phyloP scores from a whole-genome alignment of 2,329 filamentous ascomycete species.

The Pseudocercospora pini-densiflorae region DNA sequence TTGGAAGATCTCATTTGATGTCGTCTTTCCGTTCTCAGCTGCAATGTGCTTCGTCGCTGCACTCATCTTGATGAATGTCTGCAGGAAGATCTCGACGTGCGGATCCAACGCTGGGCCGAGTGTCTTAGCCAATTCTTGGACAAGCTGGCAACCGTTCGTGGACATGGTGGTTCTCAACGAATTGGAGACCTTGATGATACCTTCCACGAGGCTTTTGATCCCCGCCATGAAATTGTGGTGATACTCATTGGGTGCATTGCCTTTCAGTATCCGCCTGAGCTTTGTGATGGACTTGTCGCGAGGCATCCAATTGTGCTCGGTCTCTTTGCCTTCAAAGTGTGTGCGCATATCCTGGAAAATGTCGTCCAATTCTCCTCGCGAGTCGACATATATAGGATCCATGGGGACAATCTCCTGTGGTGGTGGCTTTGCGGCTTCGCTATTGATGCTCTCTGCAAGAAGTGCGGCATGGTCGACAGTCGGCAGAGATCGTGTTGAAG shows the following conservation, averaged over 20 bases:
- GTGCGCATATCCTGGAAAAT: constrained; percentile 79
- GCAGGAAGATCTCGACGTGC: constrained; percentile 88
- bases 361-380: constrained; percentile 85
- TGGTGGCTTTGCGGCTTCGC: constrained; percentile 58
- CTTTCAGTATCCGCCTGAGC: constrained; percentile 76
- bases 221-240: constrained; percentile 70
- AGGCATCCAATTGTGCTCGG: constrained; percentile 87
- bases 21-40: constrained; percentile 79
- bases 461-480: constrained; percentile 50
- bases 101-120: constrained; percentile 81
- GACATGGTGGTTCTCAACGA: constrained; percentile 89
- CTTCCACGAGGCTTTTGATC: constrained; percentile 78
- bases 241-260: constrained; percentile 81
- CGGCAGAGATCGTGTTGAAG: constrained; percentile 48
- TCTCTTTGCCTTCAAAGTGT: constrained; percentile 85
- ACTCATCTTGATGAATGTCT: constrained; percentile 86
- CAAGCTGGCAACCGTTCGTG: constrained; percentile 79
- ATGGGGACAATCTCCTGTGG: constrained; percentile 71
- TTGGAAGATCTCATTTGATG: constrained; percentile 79
- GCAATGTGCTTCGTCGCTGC: constrained; percentile 91
- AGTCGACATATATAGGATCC: constrained; percentile 83
- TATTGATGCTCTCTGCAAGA: constrained; percentile 48
- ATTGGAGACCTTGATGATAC: constrained; percentile 81
- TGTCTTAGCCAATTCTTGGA: constrained; percentile 81
- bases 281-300: constrained; percentile 81